Base-by-base conservation (phyloP, 2,329 filamentous ascomycete genomes). In the Trichothecium roseum region DNA sequence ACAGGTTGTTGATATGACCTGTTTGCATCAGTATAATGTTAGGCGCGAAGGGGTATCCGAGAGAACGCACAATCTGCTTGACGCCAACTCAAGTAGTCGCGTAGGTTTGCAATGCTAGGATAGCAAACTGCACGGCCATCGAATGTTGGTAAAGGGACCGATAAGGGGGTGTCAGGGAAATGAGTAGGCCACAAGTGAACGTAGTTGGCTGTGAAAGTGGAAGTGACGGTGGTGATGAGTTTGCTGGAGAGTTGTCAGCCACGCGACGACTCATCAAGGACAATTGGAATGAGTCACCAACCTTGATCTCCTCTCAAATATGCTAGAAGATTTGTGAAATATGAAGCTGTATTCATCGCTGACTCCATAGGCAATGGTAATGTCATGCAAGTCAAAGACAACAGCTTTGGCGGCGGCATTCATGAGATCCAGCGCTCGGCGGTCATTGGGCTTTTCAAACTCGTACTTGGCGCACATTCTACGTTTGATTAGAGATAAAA, bases 1-100 rank as follows among this genome's bases (percentile, higher is more conserved):
- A 98, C 4, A 98, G 72, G 51, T 98, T 98, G 58, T 98, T 98
- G 49, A 98, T 94, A 55, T 98, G 91, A 45, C 84, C 84, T 89
- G 40, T 9, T 33, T 10, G 10, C 20, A 6, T 24, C 27, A 16
- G 18, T 5, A 36, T 17, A 36, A 29, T 35, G 18, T 15, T 22
- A n/a, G 14, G 6, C 4, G 26, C 13, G 15, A 13, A 18, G 5
- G 20, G 3, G n/a, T 10, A 20, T 12, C 4, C 4, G 13, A 5
- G 17, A 12, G 7, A 13, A 59, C 79, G 57, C 55, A 91, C 91
- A 96, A 56, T 98, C 91, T 30, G 84, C 91, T 59, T 98, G 91
- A 47, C 91, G 74, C 91, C 91, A 98, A 54, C 84, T 88, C 69
- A 98, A 77, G 57, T 98, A 98, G 62, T 98, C 91, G 18, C 88